Base-by-base conservation (phyloP, 805 yeast species). In the Scheffersomyces amazonensis region DNA sequence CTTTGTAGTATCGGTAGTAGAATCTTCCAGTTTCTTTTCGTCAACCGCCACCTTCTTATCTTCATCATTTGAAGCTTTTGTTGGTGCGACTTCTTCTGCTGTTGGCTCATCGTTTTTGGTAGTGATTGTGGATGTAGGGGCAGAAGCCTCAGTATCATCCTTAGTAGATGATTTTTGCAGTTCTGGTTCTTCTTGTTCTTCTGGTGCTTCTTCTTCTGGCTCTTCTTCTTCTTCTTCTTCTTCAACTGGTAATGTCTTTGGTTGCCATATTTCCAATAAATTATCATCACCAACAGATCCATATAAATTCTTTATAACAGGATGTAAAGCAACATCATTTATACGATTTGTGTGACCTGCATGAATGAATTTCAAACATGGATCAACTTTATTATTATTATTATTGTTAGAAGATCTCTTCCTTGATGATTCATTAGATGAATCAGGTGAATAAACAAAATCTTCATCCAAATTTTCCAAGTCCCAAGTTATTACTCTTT, bases 271-370 rank as follows among this genome's bases (percentile, higher is more conserved):
- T 54, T 86, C 90, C 24, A 86, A 63, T 42, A 87, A 69, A 32
- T 74, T 77, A 56, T 88, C 96, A 51, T 84, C 93, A 1, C 86
- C 87, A 36, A 80, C 80, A 38, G 85, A 76, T 6, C 82, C 81
- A 23, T 79, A 58, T 1, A 85, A 69, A 61, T 81, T 74, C 18
- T 71, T 69, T 34, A 82, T 60, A 8, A 54, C 58, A 2, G 87
- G 86, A 51, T 83, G 82, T 74, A 90, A 77, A 40, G 74, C 80
- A 34, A 83, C 65, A 47, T 82, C 91, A 39, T 80, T 71, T 32
- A 88, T 71, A 37, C 80, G 71, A 34, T 76, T 78, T 2, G 89
- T 78, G 62, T 88, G 96, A 10, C 96, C 96, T 12, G 95, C 96
- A 59, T 89, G 96, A 52, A 87, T 75, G 54, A 87, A 88, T 17